These are phyloP conservation scores for Mycena vitilis DNA, from an alignment of 768 basidiomycete genomes.

Conservation along the genomic window DNA sequence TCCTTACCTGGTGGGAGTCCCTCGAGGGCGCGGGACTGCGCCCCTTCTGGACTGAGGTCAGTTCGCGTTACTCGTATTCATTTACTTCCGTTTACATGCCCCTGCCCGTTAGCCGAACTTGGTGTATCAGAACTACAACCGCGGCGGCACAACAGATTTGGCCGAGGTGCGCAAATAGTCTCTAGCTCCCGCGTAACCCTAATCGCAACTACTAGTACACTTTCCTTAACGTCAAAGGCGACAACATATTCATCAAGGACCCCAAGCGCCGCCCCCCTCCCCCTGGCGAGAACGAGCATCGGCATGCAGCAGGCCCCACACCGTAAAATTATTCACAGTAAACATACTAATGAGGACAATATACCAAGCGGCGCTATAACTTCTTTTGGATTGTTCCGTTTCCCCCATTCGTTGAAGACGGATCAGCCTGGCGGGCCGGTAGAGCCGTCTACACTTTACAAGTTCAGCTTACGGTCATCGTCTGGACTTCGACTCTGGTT, in stretches of 20 bases:
- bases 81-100: background rate
- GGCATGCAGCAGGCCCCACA: slow-evolving; percentile 28
- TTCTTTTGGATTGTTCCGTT: background rate
- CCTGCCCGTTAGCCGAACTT: slow-evolving; percentile 59
- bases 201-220: slow-evolving; percentile 60
- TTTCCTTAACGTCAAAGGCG: slow-evolving; percentile 64
- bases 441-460: too few species aligned
- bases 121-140: slow-evolving; percentile 70
- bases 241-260: slow-evolving; percentile 59
- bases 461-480: too few species aligned
- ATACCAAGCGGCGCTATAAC: background rate
- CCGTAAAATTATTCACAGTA: slow-evolving; percentile 16
- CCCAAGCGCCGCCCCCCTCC: slow-evolving; percentile 30
- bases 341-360: background rate
- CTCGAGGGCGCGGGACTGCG: slow-evolving; percentile 75
- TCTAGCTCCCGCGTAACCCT: background rate
- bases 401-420: too few species aligned
- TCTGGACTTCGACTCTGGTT: too few species aligned
- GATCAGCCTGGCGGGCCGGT: too few species aligned
- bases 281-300: slow-evolving; percentile 9
- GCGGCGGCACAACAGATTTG: slow-evolving; percentile 55
- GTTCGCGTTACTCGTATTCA: background rate
- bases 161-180: slow-evolving; percentile 54
- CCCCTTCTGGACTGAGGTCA: slow-evolving; percentile 76
- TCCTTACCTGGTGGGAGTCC: slow-evolving; percentile 75